Base-by-base conservation (phyloP, 129 eudicot genomes). In the Artemisia annua region DNA sequence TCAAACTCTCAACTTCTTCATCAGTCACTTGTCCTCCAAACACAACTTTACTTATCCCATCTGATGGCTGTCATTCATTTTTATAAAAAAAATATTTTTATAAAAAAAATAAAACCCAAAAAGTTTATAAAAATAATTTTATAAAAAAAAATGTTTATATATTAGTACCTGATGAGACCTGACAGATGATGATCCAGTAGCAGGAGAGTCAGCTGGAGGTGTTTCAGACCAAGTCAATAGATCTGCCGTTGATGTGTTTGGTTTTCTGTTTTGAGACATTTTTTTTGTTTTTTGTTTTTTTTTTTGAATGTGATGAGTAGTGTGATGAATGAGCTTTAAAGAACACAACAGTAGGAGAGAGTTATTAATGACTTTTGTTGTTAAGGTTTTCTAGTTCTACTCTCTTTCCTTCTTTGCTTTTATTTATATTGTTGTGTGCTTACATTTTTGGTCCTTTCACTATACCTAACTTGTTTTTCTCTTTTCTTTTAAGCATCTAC, bases 21-120 rank as follows among this genome's bases (percentile, higher is more conserved):
- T 93, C 98, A 0, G 98, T 93, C 39, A 93, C 96, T 79, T 90
- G 98, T 24, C 98, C 98, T 60, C 98, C 98, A 83, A 93, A 93
- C 80, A 93, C 97, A 12, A 86, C 97, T 73, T 90, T 93, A 53
- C 96, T 84, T 75, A 93, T 90, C 73, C 98, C 97, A 88, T 94
- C 98, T 20, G 98, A 90, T 64, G 98, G 97, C 98, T 94, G 89
- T 8, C 46, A 39, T 39, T 35, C 46, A 39, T 39, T 66, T 70
- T n/a, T n/a, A n/a, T n/a, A n/a, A 48, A 0, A 35, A 35, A 35
- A 35, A 6, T 5, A 35, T 1, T 35, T 30, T 4, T 5, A 35
- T 35, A 0, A 5, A 5, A 35, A 5, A 5, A 5, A 0, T 0
- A n/a, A n/a, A 39, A 7, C 7, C 1, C 10, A 39, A 39, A 39